A percentile compares a stretch with the other conserved stretches of the same genome.
Evolutionary conservation across 1,284 basidiomycete species (phyloP).

Genomic region (Kalmanozyma brasiliensis): DNA sequence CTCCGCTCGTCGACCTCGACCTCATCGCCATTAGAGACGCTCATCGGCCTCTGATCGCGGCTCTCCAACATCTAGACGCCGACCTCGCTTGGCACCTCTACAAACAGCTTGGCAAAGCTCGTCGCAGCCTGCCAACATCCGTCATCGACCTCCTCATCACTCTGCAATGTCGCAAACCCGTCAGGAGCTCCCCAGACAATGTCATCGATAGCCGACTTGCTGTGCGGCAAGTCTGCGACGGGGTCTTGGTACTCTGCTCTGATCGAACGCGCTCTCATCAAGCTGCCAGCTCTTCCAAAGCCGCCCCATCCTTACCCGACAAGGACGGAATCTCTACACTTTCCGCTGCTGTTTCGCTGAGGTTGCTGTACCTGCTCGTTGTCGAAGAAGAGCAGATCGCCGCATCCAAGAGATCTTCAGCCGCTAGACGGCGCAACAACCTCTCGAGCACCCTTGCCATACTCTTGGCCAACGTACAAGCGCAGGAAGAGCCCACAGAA

Average conservation of each 20-base stretch:
- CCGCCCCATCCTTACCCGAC: background rate
- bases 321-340: constrained; percentile 5
- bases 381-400: constrained; percentile 40
- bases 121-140: constrained; percentile 4
- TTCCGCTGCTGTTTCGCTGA: constrained; percentile 15
- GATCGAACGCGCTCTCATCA: constrained; percentile 12
- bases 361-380: constrained; percentile 38
- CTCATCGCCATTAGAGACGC: constrained; percentile 11
- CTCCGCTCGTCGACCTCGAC: constrained; percentile 20
- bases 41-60: constrained; percentile 17
- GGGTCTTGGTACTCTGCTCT: constrained; percentile 22
- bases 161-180: constrained; percentile 31
- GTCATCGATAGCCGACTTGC: constrained; percentile 10
- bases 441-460: constrained; percentile 5
- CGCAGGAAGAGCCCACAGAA: background rate
- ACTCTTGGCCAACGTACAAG: constrained; percentile 9
- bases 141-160: constrained; percentile 31
- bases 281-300: constrained; percentile 7
- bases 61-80: constrained; percentile 27
- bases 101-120: constrained; percentile 19
- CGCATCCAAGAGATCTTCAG: constrained; percentile 4
- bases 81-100: constrained; percentile 36
- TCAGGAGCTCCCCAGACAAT: constrained; percentile 14
- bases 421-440: constrained; percentile 5
- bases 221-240: constrained; percentile 31